Evolutionary conservation across 2,329 filamentous ascomycete genomes (phyloP), one percentile per base, ranked within the genome.

Genomic region (Exophiala sp.): DNA sequence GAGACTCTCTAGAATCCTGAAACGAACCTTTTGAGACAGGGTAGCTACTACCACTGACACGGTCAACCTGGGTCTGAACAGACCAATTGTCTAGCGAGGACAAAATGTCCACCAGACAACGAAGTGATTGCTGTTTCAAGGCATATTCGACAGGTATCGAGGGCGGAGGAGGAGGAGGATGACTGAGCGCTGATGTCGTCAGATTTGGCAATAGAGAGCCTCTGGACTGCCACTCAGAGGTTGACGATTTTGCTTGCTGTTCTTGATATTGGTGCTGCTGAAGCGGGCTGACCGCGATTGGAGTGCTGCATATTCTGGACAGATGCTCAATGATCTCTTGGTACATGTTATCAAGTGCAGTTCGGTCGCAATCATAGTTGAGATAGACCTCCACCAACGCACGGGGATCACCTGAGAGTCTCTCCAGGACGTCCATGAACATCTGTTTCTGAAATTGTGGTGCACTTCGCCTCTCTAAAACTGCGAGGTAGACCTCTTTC

Each of bases 281-380:
- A 32, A 84, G 71, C 1, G 87, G 76, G 2, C 85, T 90, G 36
- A 96, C 83, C 8, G 84, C 70, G 3, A 96, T 85, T 1, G 91
- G 86, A 8, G 85, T 80, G 49, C 88, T 94, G 1, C 91, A 89
- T 63, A 96, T 88, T 63, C 87, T 87, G 32, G 92, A 94, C 14
- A 99, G 76, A 70, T 97, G 91, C 69, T 99, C 95, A 46, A 99
- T 91, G 50, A 97, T 86, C 16, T 82, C 78, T 71, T 99, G 94
- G 69, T 95, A 99, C 71, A 97, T 94, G 71, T 99, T 99, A 72
- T 97, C 92, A 55, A 97, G 83, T 8, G 85, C 84, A 38, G 90
- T 91, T 56, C 92, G 82, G 66, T 97, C 95, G 72, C 94, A 99
- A 69, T 99, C 94, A 67, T 99, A 99, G 71, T 99, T 99, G 59